Evolutionary conservation across 768 basidiomycete genomes (phyloP), one percentile per base, ranked within the genome.

Genomic region (Clavulina sp.): DNA sequence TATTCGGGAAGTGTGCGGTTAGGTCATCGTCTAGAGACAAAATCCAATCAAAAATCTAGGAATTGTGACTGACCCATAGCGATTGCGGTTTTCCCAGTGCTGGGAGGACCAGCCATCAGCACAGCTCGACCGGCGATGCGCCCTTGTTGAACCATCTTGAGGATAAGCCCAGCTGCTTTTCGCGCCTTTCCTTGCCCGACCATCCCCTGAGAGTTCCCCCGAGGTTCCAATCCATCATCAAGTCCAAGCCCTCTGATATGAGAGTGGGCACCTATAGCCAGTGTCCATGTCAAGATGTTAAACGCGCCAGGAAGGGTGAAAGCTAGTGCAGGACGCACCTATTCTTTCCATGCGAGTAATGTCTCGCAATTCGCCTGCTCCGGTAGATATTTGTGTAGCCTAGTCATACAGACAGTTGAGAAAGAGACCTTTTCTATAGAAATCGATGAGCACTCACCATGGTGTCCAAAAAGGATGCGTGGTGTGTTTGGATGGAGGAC

Each of bases 111-210:
- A 18, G 95, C 95, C 66, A 99, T 95, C 51, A 99, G 70, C 67
- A 99, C 92, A 4, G 92, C 88, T 41, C 93, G 76, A 26, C 95
- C 95, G 0, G 95, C 91, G 60, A 97, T 96, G 53, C 81, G 73
- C 18, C 89, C 89, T 60, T 95, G 88, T 64, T 95, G 86, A 4
- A 97, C 91, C 92, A 99, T 93, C 68, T 84, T 92, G 60, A 97
- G 74, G 55, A 96, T 89, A 74, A 97, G 84, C 2, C 95, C 95
- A 0, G 93, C 95, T 0, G 95, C 93, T 65, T 95, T 95, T 41
- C 95, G 79, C 21, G 95, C 95, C 62, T 91, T 89, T 2, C 72
- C 84, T 63, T 99, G 95, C 0, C 95, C 95, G 24, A 99, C 93
- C 80, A 99, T 95, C 3, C 95, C 95, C 62, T 97, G 88, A 0